These are phyloP conservation scores for Penicillium sp. DNA, from an alignment of 2,329 filamentous ascomycete species.

Conservation along the genomic window DNA sequence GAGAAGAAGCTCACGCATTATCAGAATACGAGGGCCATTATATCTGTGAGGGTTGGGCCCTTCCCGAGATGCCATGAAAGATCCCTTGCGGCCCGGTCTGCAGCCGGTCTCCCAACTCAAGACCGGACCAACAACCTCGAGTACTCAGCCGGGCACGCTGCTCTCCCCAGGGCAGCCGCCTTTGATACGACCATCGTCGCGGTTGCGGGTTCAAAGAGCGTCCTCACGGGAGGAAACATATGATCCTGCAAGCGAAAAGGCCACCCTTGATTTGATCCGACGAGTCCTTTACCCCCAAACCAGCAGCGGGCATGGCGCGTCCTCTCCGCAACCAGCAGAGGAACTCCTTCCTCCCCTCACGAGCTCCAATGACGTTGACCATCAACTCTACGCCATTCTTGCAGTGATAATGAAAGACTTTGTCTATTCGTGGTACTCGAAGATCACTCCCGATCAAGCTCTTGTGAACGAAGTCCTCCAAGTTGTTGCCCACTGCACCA, in stretches of 20 bases:
- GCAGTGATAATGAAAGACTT: conserved; percentile 86
- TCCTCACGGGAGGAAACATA: conserved; percentile 33
- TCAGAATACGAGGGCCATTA: neutral
- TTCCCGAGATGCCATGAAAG: conserved; percentile 36
- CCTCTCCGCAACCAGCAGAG: conserved; percentile 62
- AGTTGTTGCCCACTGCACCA: conserved; percentile 85
- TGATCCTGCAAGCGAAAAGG: conserved; percentile 63
- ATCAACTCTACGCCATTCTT: conserved; percentile 87
- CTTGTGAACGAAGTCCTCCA: conserved; percentile 85
- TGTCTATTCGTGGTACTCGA: conserved; percentile 86
- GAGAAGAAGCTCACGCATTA: conserved; percentile 4
- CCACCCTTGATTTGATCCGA: conserved; percentile 75
- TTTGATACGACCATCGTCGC: conserved; percentile 27
- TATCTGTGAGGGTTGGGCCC: neutral
- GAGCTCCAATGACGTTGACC: conserved; percentile 86
- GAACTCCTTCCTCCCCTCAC: conserved; percentile 84
- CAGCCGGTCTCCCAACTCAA: conserved; percentile 37
- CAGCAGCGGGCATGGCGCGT: conserved; percentile 38
- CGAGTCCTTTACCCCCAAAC: conserved; percentile 71
- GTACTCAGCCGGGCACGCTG: conserved; percentile 30
- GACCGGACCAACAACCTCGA: conserved; percentile 31
- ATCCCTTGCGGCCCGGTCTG: conserved; percentile 32
- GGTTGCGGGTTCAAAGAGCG: conserved; percentile 22
- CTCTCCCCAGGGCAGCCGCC: conserved; percentile 22
- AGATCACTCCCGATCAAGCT: conserved; percentile 81